Base-by-base conservation (phyloP, 805 yeast species). In the Ogataea trehaloabstinens region DNA sequence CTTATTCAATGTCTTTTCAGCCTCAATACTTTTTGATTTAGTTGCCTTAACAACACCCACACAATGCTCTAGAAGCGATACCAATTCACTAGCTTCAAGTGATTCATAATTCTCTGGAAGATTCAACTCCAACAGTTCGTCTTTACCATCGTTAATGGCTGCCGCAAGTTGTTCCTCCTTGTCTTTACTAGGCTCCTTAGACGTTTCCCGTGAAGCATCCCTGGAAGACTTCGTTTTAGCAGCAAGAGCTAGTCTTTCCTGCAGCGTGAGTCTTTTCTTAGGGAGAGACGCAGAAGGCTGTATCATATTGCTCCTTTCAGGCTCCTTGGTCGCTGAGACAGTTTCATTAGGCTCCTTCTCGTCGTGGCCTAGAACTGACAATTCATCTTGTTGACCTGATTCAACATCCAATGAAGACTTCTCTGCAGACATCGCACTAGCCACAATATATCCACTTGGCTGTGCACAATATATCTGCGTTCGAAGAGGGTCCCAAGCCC, bases 221-320 rank as follows among this genome's bases (percentile, higher is more conserved):
- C n/a, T n/a, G n/a, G n/a, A n/a, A 24, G 29, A 32, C 31, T 61
- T 66, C 37, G 58, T 60, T 22, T 68, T 67, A 5, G 95, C 88
- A 1, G 96, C 96, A 45, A 80, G 61, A 2, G 93, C 95, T 37
- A 90, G 68, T 44, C 97, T 70, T 53, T 90, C 96, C 53, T 87
- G 95, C 49, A 91, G 68, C 0, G 95, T 80, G 15, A 86, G 64
- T 45, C 90, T 70, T 57, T 82, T 83, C 48, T 69, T 71, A 21
- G 70, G 61, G 5, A 28, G 40, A 5, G 42, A 29, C 15, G 42
- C 36, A 4, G 41, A 8, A n/a, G 25, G 25, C 10, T 10, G 10
- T 24, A 10, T 24, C 31, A 28, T 28, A 10, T 28, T 16, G 8
- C 16, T 28, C 18, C 13, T 28, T 16, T 28, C 11, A 12, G 12